Percentiles rank a stretch among this genome's conserved stretches.
Conservation (phyloP, 2,329 filamentous ascomycete species). For the Diaporthe sp. region DNA sequence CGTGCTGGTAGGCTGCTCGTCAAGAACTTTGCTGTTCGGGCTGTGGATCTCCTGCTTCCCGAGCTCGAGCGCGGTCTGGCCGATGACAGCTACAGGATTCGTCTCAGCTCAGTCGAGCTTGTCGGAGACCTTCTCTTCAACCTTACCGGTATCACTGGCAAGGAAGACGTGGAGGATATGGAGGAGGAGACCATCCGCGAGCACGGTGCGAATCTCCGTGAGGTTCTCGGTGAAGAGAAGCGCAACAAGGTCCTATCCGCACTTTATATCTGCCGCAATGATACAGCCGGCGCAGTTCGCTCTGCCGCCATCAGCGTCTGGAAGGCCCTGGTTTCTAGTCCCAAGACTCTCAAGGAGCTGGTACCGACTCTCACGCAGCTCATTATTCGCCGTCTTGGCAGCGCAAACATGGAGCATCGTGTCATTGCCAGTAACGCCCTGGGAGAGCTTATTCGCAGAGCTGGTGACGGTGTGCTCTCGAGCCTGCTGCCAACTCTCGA, state of each 20-base stretch:
- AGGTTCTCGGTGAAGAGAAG: conserved; percentile 95
- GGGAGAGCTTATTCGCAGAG: conserved; percentile 96
- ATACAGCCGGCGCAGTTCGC: conserved; percentile 93
- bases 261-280: conserved; percentile 96
- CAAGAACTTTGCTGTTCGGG: conserved; percentile 97
- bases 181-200: conserved; percentile 84
- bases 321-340: conserved; percentile 96
- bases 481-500: conserved; percentile 92
- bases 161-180: conserved; percentile 82
- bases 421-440: conserved; percentile 97
- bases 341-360: conserved; percentile 93
- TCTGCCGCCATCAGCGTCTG: conserved; percentile 92
- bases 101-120: conserved; percentile 97
- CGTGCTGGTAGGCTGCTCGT: conserved; percentile 94
- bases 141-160: conserved; percentile 91
- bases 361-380: conserved; percentile 95
- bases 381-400: conserved; percentile 92
- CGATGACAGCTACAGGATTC: conserved; percentile 98
- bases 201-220: conserved; percentile 91
- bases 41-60: conserved; percentile 92
- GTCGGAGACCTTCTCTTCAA: conserved; percentile 98
- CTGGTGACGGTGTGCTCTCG: conserved; percentile 91
- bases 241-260: conserved; percentile 98
- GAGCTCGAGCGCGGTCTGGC: conserved; percentile 96
- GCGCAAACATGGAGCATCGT: conserved; percentile 98